phyloP scores from a whole-genome alignment of 805 yeast species.

The Danielia reshetovae region DNA sequence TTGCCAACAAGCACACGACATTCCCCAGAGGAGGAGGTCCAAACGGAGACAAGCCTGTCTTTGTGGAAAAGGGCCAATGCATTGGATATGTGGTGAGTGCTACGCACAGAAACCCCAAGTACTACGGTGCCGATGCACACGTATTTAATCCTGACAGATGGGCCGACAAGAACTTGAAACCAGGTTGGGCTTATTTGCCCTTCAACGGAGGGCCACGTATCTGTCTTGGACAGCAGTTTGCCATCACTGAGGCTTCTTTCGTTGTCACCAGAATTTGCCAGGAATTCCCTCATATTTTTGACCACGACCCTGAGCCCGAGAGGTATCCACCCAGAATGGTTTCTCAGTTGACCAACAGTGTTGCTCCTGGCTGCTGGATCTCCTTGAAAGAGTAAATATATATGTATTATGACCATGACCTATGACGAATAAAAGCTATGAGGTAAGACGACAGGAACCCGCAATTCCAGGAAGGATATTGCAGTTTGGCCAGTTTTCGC shows the following conservation, averaged over 20 bases:
- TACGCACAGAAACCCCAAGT: constrained; percentile 20
- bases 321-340: constrained; percentile 8
- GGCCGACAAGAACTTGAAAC: constrained; percentile 19
- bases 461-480: too few relatives aligned
- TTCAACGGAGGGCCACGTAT: constrained; percentile 15
- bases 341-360: constrained; percentile 8
- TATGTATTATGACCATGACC: not conserved
- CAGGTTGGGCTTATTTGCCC: constrained; percentile 12
- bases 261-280: constrained; percentile 3
- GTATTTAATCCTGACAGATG: constrained; percentile 36
- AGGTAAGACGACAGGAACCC: too few relatives aligned
- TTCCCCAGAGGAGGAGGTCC: constrained; percentile 34
- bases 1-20: constrained; percentile 28
- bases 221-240: constrained; percentile 38
- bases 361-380: constrained; percentile 7
- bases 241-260: constrained; percentile 16
- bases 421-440: too few relatives aligned
- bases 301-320: constrained; percentile 5
- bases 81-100: constrained; percentile 19
- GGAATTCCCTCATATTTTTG: constrained; percentile 3
- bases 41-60: constrained; percentile 6
- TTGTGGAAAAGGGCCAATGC: constrained; percentile 12
- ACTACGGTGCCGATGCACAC: constrained; percentile 30
- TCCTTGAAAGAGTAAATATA: constrained; percentile 1
- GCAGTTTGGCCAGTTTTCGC: too few relatives aligned